Evolutionary conservation across 768 basidiomycete species (phyloP), one percentile per base, ranked within the genome.

Genomic region (Paxillus involutus): DNA sequence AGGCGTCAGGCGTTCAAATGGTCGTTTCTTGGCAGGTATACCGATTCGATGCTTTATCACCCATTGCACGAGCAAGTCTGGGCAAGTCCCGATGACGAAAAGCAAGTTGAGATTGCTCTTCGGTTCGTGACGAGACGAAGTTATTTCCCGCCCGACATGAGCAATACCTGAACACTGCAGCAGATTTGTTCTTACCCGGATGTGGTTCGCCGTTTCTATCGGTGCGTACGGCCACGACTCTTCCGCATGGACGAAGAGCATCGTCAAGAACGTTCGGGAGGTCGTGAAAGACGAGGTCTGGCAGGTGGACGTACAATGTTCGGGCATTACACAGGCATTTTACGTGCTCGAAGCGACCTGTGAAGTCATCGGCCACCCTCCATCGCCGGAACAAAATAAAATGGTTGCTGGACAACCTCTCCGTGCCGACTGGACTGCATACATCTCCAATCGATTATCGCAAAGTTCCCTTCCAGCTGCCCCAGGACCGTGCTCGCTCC

Each of bases 301-400:
- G 88, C 71, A 65, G 17, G 66, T 91, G 37, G 71, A 73, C 17
- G 60, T 77, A 11, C 62, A 51, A 13, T 54, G 62, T 17, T 44
- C 46, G 0, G 39, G 53, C 2, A 53, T 59, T 12, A 64, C 57
- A 19, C 71, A 78, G 52, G 65, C 62, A 10, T 77, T 81, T 58
- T 83, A 84, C 61, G 82, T 89, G 26, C 69, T 92, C 1, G 87
- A 88, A 55, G 64, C 79, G 19, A 91, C 89, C 0, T 89, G 89
- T 62, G 89, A 91, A 61, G 83, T 86, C 32, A 77, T 89, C 50
- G 88, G 87, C 0, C 71, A 66, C 32, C 58, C 67, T 6, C 60
- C 68, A 14, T 43, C 51, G 19, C 48, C 45, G 41, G 40, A 19
- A 41, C 32, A 30, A 37, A 32, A 44, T 33, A 16, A 47, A 21